A percentile compares a stretch with the other conserved stretches of the same genome.
phyloP scores from a whole-genome alignment of 1,284 basidiomycete species.

The Ganoderma resinaceum region DNA sequence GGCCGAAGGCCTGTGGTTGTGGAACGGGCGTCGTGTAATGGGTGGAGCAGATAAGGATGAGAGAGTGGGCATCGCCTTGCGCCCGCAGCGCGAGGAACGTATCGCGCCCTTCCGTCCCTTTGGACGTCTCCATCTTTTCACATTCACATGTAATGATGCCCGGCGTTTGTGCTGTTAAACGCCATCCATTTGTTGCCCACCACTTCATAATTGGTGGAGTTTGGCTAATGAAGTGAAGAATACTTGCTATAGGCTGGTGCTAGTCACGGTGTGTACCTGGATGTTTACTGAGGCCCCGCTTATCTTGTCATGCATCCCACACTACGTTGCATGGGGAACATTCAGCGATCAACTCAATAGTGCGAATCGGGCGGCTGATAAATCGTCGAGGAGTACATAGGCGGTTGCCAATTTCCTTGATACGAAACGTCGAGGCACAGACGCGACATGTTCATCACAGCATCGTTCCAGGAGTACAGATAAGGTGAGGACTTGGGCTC shows the following conservation, averaged over 20 bases:
- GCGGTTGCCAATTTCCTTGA: neutral
- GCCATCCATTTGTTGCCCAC: no score
- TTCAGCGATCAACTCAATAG: neutral
- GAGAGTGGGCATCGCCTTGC: neutral
- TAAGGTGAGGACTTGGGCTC: neutral
- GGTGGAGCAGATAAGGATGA: neutral
- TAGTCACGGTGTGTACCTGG: no score
- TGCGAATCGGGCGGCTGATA: neutral
- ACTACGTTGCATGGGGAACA: neutral
- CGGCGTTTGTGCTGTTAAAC: neutral
- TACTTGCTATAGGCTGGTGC: no score
- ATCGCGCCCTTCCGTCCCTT: neutral
- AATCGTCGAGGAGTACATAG: neutral
- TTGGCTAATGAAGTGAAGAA: no score
- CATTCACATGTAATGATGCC: neutral
- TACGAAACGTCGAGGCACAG: conserved; percentile 2
- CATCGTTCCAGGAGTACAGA: neutral
- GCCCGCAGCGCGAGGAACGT: neutral
- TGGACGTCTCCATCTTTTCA: neutral
- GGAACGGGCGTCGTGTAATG: neutral
- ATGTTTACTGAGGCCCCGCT: neutral
- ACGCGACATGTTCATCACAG: conserved; percentile 2
- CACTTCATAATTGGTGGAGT: neutral
- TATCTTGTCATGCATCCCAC: neutral
- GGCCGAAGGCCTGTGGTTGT: neutral